These are phyloP conservation scores for Wallacemonas sp. DNA, from an alignment of 208 protist genomes.

Conservation along the genomic window DNA sequence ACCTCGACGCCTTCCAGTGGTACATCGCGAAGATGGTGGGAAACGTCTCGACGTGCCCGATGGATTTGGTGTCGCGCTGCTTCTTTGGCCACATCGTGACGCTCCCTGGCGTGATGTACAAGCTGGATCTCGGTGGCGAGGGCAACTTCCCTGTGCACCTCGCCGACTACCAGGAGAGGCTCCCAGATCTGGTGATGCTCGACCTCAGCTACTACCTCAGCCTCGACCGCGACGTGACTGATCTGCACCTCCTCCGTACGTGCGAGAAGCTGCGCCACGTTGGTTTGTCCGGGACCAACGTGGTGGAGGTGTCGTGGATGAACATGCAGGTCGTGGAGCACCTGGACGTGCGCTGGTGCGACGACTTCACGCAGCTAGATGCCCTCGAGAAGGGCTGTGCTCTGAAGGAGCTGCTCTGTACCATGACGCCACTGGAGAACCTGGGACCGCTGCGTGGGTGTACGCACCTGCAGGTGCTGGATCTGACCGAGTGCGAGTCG, in stretches of 20 bases:
- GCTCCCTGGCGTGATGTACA: not conserved
- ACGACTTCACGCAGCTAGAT: not conserved
- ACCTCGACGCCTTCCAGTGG: slow-evolving; percentile 2
- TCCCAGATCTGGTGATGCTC: not conserved
- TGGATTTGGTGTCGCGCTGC: not conserved
- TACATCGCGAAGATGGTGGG: not conserved
- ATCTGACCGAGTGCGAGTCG: slow-evolving; percentile 4
- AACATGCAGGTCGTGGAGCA: not conserved
- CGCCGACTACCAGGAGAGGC: not conserved
- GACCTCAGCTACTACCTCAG: slow-evolving; percentile 10
- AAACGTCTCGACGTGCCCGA: not conserved
- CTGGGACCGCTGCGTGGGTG: not conserved
- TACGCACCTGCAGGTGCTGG: not conserved
- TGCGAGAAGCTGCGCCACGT: not conserved
- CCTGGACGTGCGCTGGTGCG: slow-evolving; percentile 6
- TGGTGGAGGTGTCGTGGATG: not conserved
- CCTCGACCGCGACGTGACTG: not conserved
- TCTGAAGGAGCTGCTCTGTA: not conserved
- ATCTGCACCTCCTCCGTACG: not conserved
- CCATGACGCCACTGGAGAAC: not conserved
- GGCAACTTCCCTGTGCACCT: not conserved
- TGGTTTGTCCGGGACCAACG: not conserved
- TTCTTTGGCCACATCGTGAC: not conserved
- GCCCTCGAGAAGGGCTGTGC: not conserved
- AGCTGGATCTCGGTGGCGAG: not conserved